Conservation (phyloP, 352 stramenopile species). For the Phytophthora meadii region DNA sequence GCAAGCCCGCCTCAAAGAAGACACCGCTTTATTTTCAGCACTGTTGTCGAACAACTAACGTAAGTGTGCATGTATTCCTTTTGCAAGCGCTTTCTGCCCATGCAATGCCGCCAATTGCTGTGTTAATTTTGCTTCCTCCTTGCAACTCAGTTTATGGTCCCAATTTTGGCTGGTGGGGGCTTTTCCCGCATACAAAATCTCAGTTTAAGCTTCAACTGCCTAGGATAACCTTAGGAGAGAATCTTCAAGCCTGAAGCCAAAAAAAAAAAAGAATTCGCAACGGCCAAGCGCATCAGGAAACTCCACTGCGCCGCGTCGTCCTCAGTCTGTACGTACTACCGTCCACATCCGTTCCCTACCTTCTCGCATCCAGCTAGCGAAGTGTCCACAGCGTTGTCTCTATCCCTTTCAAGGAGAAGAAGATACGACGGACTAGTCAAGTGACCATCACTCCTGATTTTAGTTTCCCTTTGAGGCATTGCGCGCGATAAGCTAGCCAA, state of each 20-base stretch:
- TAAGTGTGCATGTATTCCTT: background rate
- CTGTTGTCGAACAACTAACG: background rate
- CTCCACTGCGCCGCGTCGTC: background rate
- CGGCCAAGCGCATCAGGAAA: constrained; percentile 4
- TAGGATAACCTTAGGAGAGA: constrained; percentile 1
- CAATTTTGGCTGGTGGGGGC: constrained; percentile 1
- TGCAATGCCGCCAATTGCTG: background rate
- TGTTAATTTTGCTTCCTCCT: background rate
- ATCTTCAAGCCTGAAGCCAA: constrained; percentile 8
- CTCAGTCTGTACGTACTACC: background rate
- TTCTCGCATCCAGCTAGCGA: background rate
- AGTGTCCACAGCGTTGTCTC: background rate
- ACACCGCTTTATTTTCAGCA: background rate
- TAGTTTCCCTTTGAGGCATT: constrained; percentile 1
- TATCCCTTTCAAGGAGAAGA: constrained; percentile 12
- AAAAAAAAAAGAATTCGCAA: constrained; percentile 21
- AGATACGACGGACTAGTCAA: constrained; percentile 10
- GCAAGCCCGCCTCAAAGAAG: constrained; percentile 1
- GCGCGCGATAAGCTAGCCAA: background rate
- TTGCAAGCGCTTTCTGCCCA: background rate
- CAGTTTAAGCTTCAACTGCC: constrained; percentile 14
- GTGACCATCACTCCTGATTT: constrained; percentile 39
- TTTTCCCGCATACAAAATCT: constrained; percentile 12
- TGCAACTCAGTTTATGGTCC: background rate
- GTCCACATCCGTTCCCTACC: background rate